These are phyloP conservation scores for Cutaneotrichosporon curvatum DNA, from an alignment of 1,284 basidiomycete genomes.

Conservation along the genomic window DNA sequence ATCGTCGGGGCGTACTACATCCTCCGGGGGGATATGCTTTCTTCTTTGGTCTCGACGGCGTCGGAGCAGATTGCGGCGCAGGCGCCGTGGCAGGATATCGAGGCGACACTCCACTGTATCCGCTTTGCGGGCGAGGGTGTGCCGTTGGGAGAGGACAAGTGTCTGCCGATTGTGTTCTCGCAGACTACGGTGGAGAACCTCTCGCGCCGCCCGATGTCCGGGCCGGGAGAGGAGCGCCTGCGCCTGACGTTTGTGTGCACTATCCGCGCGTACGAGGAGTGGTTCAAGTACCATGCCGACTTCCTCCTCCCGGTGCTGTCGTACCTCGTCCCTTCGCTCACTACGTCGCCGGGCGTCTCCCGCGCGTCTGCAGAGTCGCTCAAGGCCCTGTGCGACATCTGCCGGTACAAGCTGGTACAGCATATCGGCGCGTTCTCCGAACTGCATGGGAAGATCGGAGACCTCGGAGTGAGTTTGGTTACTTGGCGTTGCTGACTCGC, in stretches of 20 bases:
- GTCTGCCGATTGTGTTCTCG: slow-evolving; percentile 63
- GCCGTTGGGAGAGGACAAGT: slow-evolving; percentile 61
- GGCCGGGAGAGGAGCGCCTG: slow-evolving; percentile 53
- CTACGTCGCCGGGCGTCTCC: slow-evolving; percentile 63
- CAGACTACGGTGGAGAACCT: slow-evolving; percentile 60
- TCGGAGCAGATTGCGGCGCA: slow-evolving; percentile 44
- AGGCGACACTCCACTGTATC: slow-evolving; percentile 74
- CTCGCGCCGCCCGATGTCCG: slow-evolving; percentile 53
- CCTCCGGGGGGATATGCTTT: slow-evolving; percentile 70
- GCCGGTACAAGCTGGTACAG: slow-evolving; percentile 66
- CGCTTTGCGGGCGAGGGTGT: slow-evolving; percentile 79
- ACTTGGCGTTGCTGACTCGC: slow-evolving; percentile 1
- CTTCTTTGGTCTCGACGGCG: slow-evolving; percentile 59
- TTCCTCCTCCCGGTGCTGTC: slow-evolving; percentile 52
- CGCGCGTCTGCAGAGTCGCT: slow-evolving; percentile 69
- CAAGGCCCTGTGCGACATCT: slow-evolving; percentile 77
- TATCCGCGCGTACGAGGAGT: slow-evolving; percentile 72
- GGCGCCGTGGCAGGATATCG: slow-evolving; percentile 56
- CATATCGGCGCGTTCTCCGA: slow-evolving; percentile 77
- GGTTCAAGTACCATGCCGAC: slow-evolving; percentile 60
- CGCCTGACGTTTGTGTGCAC: slow-evolving; percentile 63
- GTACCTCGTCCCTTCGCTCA: slow-evolving; percentile 57
- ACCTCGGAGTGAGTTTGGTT: slow-evolving; percentile 57
- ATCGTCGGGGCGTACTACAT: slow-evolving; percentile 88
- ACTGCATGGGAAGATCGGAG: slow-evolving; percentile 64